Evolutionary conservation across 352 stramenopile genomes (phyloP), one percentile per base, ranked within the genome.

Genomic region (Pythium guiyangense): DNA sequence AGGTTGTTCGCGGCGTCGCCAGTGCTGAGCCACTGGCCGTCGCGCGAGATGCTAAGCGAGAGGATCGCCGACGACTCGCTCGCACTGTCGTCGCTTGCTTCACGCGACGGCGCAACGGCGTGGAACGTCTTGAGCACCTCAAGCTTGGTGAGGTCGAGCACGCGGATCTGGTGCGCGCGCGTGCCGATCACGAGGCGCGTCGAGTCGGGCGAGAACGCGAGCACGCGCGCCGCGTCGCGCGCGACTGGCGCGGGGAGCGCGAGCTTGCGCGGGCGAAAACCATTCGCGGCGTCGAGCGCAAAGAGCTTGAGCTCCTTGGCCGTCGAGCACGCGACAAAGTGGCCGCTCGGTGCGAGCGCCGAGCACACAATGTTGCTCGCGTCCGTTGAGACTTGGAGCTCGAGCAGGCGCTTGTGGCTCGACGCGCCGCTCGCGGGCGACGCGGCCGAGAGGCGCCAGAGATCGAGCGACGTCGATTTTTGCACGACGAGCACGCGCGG

Each of bases 241-340:
- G 74, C 67, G 6, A 35, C 31, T 4, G 67, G 62, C 22, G 22
- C 59, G 17, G 84, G 59, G 9, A 77, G 62, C 6, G 71, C 48
- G 18, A 92, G 40, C 62, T 94, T 94, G 49, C 68, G 73, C 1
- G 82, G 79, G 18, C 72, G 64, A 47, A 77, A 86, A 27, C 78
- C 69, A 14, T 67, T 54, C 1, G 66, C 43, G 3, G 64, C 51
- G 22, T 90, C 60, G 5, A 98, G 59, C 15, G 67, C 62, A 57
- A 98, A 98, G 12, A 97, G 59, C 64, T 97, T 96, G 34, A 96
- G 71, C 48, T 90, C 79, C 35, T 84, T 72, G 9, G 84, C 70
- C 57, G 94, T 95, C 35, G 86, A 93, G 60, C 86, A 88, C 37
- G 86, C 90, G 49, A 98, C 57, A 52, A 94, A 96, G 40, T 70